Evolutionary conservation across 768 basidiomycete species (phyloP).

Genomic region (Russula sp.): DNA sequence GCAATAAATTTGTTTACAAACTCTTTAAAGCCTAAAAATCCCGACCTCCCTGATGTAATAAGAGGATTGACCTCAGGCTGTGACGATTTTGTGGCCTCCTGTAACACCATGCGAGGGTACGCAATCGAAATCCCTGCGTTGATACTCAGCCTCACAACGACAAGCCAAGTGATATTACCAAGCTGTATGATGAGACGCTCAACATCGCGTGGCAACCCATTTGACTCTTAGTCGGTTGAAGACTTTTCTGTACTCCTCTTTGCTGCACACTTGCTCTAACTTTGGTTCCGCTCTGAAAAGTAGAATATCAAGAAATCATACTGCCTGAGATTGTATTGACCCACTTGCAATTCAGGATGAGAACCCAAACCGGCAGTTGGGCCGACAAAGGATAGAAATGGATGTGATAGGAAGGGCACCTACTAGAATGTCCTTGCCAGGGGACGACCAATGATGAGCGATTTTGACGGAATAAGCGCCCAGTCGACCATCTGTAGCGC

Average conservation of each 20-base stretch:
- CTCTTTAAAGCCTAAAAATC: slow-evolving; percentile 61
- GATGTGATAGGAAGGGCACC: slow-evolving; percentile 78
- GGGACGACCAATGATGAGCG: slow-evolving; percentile 62
- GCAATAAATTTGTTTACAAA: slow-evolving; percentile 89
- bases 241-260: slow-evolving; percentile 61
- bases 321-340: slow-evolving; percentile 25
- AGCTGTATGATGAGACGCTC: slow-evolving; percentile 83
- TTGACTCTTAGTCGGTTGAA: slow-evolving; percentile 48
- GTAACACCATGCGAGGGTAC: slow-evolving; percentile 90
- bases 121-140: slow-evolving; percentile 68
- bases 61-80: slow-evolving; percentile 54
- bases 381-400: slow-evolving; percentile 72
- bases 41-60: slow-evolving; percentile 62
- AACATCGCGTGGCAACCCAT: slow-evolving; percentile 52
- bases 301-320: slow-evolving; percentile 12
- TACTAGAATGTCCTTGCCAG: slow-evolving; percentile 50
- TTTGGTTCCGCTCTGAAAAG: slow-evolving; percentile 69
- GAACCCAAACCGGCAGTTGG: slow-evolving; percentile 57
- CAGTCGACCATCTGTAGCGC: slow-evolving; percentile 41
- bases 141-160: neutral
- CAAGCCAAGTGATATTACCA: slow-evolving; percentile 37
- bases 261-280: slow-evolving; percentile 75
- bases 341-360: slow-evolving; percentile 79
- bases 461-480: slow-evolving; percentile 62
- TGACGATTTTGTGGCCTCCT: slow-evolving; percentile 63